Conservation (phyloP, 2,329 filamentous ascomycete genomes). For the Cordyceps tenuipes region DNA sequence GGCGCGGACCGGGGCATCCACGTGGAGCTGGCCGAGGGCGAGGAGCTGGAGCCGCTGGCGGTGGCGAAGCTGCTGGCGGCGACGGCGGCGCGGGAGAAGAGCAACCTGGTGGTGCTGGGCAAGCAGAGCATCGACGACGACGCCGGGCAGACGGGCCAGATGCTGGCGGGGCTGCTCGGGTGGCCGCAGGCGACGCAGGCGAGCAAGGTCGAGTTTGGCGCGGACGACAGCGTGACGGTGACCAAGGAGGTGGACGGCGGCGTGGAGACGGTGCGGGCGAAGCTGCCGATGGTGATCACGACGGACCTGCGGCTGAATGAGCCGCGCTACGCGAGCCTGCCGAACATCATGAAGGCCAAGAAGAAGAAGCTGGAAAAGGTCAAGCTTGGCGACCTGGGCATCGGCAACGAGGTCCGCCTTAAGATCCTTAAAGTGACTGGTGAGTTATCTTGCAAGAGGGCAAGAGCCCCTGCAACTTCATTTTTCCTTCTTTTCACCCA, state of each 20-base stretch:
- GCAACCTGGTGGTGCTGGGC: conserved; percentile 86
- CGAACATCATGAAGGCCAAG: conserved; percentile 99
- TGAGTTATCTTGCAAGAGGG: conserved; percentile 32
- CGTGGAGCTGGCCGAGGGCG: conserved; percentile 68
- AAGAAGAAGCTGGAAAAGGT: conserved; percentile 98
- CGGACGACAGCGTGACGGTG: conserved; percentile 63
- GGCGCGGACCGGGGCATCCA: conserved; percentile 88
- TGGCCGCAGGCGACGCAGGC: conserved; percentile 97
- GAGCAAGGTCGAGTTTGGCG: conserved; percentile 68
- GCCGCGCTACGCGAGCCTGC: conserved; percentile 88
- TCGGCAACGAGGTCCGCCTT: conserved; percentile 66
- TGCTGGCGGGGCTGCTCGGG: conserved; percentile 84
- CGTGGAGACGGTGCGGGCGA: conserved; percentile 77
- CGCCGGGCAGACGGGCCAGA: conserved; percentile 91
- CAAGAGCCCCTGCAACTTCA: no score
- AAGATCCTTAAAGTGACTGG: conserved; percentile 85
- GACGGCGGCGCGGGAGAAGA: conserved; percentile 73
- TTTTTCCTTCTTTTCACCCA: no score
- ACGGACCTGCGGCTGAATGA: conserved; percentile 92
- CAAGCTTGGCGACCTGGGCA: conserved; percentile 70
- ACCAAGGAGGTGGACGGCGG: conserved; percentile 93
- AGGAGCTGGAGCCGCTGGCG: conserved; percentile 77
- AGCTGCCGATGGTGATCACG: conserved; percentile 87
- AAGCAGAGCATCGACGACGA: conserved; percentile 99
- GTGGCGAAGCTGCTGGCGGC: conserved; percentile 83